Base-by-base conservation (phyloP, 495 filamentous ascomycete species). In the Hyaloscypha finlandica region DNA sequence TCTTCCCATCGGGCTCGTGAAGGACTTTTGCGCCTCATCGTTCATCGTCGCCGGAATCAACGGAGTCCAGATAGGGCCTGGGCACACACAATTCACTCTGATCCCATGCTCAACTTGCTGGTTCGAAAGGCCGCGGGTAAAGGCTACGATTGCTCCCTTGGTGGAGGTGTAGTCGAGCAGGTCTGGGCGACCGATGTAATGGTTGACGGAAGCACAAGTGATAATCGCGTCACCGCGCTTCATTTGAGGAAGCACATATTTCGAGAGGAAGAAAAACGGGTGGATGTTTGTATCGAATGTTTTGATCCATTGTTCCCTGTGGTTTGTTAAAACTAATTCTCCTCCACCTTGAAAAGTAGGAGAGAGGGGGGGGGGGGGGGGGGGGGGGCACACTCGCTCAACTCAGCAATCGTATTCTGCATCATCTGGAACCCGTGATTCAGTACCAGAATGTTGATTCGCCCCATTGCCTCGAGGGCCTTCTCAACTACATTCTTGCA, bases 31-130 rank as follows among this genome's bases (percentile, higher is more conserved):
- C 0, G 88, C 89, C 48, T 84, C 76, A 2, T 88, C 81, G 51
- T 75, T 84, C 92, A 95, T 95, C 0, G 91, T 95, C 0, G 89
- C 77, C 4, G 90, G 89, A 61, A 94, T 92, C 42, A 94, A 80
- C 1, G 93, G 93, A 0, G 92, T 94, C 92, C 92, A 95, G 32
- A 96, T 77, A 0, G 91, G 92, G 0, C 93, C 93, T 0, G 92
- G 92, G 30, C 90, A 91, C 3, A 96, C 83, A 20, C 86, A 86
- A 69, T 95, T 97, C 64, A 94, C 91, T 5, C 92, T 85, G 73
- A 95, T 93, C 6, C 91, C 92, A 55, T 88, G 86, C 61, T 74
- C 70, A 9, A 91, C 72, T 70, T 89, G 86, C 74, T 94, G 90
- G 74, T 93, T 95, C 48, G 88, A 89, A 16, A 96, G 80, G 14